Conservation (phyloP, 1,284 basidiomycete genomes). For the Pisolithus thermaeus region DNA sequence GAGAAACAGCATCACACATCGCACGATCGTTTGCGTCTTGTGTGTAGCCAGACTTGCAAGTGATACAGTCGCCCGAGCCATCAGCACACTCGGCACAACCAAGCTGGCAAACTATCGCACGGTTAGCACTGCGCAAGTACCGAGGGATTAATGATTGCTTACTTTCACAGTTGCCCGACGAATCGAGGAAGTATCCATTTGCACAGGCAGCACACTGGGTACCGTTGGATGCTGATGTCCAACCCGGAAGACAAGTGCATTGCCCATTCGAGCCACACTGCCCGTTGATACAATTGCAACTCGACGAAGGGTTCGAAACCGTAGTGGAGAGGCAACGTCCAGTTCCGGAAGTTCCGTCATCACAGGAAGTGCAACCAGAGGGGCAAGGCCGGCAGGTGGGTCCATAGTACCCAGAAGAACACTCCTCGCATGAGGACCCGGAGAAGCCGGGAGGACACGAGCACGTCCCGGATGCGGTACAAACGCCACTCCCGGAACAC, state of each 20-base stretch:
- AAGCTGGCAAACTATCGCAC: slow-evolving; percentile 52
- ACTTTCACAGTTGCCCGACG: slow-evolving; percentile 69
- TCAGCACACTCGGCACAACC: slow-evolving; percentile 68
- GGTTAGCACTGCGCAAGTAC: slow-evolving; percentile 5
- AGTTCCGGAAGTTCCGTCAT: slow-evolving; percentile 69
- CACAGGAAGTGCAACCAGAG: slow-evolving; percentile 58
- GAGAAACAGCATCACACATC: slow-evolving; percentile 50
- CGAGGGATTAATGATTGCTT: slow-evolving; percentile 15
- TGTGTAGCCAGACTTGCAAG: slow-evolving; percentile 65
- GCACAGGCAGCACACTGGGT: slow-evolving; percentile 70
- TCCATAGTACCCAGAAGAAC: slow-evolving; percentile 68
- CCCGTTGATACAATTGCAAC: slow-evolving; percentile 76
- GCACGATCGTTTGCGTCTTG: slow-evolving; percentile 62
- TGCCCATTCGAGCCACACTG: slow-evolving; percentile 58
- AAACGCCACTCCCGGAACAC: slow-evolving; percentile 66
- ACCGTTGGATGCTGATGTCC: slow-evolving; percentile 63
- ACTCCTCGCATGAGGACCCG: slow-evolving; percentile 73
- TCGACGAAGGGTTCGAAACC: slow-evolving; percentile 48
- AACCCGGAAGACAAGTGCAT: slow-evolving; percentile 72
- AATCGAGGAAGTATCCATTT: slow-evolving; percentile 66
- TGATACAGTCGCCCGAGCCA: slow-evolving; percentile 58
- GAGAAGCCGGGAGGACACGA: slow-evolving; percentile 66
- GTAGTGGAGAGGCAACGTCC: slow-evolving; percentile 57
- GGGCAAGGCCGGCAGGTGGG: slow-evolving; percentile 64
- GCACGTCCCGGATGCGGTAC: slow-evolving; percentile 63